These are phyloP conservation scores for Anastatica hierochuntica DNA, from an alignment of 345 rosid genomes.

Conservation along the genomic window DNA sequence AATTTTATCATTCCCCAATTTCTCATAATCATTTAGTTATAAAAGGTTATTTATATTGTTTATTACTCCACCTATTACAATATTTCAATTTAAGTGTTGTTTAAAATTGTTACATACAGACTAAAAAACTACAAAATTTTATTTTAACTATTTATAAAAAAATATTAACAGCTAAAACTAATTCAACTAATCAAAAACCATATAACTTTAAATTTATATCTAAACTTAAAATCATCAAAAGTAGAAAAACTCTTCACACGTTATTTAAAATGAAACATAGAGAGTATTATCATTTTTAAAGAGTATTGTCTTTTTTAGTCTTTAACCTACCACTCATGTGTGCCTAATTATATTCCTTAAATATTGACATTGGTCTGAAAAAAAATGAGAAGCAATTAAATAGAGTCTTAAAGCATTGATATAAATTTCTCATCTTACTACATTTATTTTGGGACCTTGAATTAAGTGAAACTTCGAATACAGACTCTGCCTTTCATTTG, in stretches of 20 bases:
- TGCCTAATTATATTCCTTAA: neutral
- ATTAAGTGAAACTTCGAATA: slow-evolving; percentile 22
- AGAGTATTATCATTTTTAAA: no score
- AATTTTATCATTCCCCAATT: neutral
- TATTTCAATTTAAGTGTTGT: no score
- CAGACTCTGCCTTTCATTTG: slow-evolving; percentile 16
- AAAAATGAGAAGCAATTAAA: neutral
- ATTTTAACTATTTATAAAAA: no score
- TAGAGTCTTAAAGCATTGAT: slow-evolving; percentile 14
- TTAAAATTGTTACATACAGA: no score
- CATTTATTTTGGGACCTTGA: slow-evolving; percentile 28
- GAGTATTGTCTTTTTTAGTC: neutral
- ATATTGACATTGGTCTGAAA: slow-evolving; percentile 2
- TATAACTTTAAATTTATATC: no score
- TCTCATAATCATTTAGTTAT: slow-evolving; percentile 18
- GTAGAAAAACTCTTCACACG: no score
- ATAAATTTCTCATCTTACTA: slow-evolving; percentile 27
- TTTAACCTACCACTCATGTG: slow-evolving; percentile 17
- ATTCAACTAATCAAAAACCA: no score
- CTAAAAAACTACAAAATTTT: no score
- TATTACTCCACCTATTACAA: no score
- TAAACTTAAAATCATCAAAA: no score
- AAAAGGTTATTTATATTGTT: neutral
- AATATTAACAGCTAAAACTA: no score
- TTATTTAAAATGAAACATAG: no score